A percentile compares a stretch with the other conserved stretches of the same genome.
Conservation (phyloP, 345 rosid species). For the Theobroma cacao region DNA sequence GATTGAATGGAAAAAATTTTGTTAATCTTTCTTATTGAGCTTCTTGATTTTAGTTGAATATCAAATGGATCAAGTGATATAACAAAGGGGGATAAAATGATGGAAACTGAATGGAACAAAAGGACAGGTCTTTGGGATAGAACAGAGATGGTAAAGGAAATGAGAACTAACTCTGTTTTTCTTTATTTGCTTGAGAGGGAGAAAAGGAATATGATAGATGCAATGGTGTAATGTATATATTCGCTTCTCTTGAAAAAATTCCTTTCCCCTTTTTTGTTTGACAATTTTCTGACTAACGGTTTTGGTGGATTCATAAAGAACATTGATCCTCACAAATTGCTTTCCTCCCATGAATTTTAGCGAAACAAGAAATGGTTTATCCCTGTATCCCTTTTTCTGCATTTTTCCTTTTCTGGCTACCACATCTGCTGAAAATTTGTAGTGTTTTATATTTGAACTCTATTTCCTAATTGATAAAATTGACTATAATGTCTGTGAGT, state of each 20-base stretch:
- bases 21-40: not conserved
- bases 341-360: not conserved
- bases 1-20: not conserved
- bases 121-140: not conserved
- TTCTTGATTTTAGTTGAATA: not conserved
- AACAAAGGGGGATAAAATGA: not conserved
- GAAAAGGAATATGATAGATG: not conserved
- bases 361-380: not conserved
- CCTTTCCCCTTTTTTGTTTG: not conserved
- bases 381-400: not conserved
- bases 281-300: not conserved
- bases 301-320: not conserved
- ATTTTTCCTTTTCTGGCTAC: not conserved
- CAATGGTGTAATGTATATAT: not conserved
- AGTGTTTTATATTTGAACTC: not conserved
- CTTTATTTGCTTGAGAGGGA: not conserved
- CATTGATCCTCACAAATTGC: not conserved
- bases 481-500: not conserved
- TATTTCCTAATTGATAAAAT: constrained; percentile 5
- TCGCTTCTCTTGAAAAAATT: not conserved
- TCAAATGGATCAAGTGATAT: not conserved
- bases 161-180: not conserved
- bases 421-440: not conserved
- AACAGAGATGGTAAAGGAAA: not conserved
- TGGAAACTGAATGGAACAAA: not conserved